Conservation (phyloP, 495 filamentous ascomycete species). For the Podospora sp. region DNA sequence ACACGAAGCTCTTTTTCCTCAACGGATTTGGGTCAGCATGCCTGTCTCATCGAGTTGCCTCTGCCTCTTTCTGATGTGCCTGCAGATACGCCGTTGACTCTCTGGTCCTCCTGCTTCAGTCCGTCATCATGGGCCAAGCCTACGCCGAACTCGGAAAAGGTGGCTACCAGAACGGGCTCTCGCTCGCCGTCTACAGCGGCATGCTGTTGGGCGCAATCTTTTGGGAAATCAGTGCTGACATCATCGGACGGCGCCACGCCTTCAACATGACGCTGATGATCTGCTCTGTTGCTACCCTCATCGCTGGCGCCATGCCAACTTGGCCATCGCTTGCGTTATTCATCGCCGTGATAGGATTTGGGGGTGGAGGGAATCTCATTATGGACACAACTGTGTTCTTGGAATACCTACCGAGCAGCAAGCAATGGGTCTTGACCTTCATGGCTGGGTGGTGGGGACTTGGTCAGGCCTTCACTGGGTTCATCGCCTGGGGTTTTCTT, state of each 20-base stretch:
- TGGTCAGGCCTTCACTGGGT: constrained; percentile 68
- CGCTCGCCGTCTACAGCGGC: constrained; percentile 68
- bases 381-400: constrained; percentile 76
- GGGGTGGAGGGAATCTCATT: constrained; percentile 73
- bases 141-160: constrained; percentile 59
- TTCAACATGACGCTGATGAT: constrained; percentile 74
- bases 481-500: constrained; percentile 78
- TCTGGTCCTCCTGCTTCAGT: constrained; percentile 66
- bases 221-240: constrained; percentile 77
- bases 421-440: constrained; percentile 76
- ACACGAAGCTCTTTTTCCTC: constrained; percentile 67
- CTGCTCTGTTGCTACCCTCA: constrained; percentile 62
- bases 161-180: constrained; percentile 57
- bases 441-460: constrained; percentile 80
- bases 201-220: constrained; percentile 74
- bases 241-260: constrained; percentile 70
- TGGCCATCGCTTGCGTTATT: constrained; percentile 68
- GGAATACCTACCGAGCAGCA: constrained; percentile 74
- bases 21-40: constrained; percentile 65
- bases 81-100: constrained; percentile 69
- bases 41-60: not conserved
- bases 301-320: constrained; percentile 70
- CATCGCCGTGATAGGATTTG: constrained; percentile 69
- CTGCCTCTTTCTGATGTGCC: not conserved
- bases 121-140: constrained; percentile 62